Percentiles rank a stretch among this genome's conserved stretches.
phyloP scores from a whole-genome alignment of 2,329 filamentous ascomycete species.

The Plectosphaerella cucumerina region DNA sequence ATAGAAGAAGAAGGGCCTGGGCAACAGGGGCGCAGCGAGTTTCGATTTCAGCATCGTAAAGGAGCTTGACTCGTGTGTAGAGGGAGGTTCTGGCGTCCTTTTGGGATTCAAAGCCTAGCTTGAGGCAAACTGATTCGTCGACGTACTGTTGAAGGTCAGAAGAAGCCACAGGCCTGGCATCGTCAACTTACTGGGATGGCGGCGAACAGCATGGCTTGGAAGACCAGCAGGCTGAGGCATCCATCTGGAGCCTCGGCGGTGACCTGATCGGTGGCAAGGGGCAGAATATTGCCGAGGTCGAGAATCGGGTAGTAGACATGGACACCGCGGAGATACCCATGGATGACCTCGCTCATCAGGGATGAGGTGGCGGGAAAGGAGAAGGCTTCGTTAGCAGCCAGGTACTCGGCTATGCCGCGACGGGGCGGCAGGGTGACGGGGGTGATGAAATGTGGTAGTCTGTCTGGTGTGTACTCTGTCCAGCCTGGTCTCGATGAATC shows the following conservation, averaged over 20 bases:
- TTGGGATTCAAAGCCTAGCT: neutral
- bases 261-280: neutral
- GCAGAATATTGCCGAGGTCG: neutral
- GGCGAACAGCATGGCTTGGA: constrained; percentile 2
- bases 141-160: neutral
- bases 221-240: neutral
- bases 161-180: neutral
- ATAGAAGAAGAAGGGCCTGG: neutral
- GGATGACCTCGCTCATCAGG: neutral
- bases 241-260: neutral
- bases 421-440: neutral
- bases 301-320: constrained; percentile 4
- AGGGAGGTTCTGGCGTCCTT: neutral
- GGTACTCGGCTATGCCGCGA: neutral
- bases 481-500: neutral
- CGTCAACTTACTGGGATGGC: constrained; percentile 1
- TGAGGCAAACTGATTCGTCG: neutral
- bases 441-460: constrained; percentile 1
- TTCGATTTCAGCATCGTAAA: constrained; percentile 2
- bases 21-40: neutral
- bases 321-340: constrained; percentile 1
- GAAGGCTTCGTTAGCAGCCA: constrained; percentile 3
- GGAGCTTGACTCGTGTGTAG: neutral
- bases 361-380: neutral
- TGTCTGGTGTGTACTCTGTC: neutral